These are phyloP conservation scores for Mycosphaerella sp. DNA, from an alignment of 2,329 filamentous ascomycete genomes.

Conservation along the genomic window DNA sequence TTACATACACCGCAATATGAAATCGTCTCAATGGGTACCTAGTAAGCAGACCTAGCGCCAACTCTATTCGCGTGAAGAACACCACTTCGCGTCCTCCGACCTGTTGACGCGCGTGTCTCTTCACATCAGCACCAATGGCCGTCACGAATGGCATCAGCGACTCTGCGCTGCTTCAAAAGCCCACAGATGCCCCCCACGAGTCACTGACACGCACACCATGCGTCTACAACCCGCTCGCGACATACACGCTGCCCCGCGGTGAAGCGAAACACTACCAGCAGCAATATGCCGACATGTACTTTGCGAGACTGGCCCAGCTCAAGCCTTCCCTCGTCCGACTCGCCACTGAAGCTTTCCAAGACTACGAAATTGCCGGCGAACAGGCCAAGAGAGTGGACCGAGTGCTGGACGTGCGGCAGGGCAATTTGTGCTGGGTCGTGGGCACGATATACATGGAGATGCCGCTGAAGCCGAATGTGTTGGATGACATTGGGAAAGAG, in stretches of 20 bases:
- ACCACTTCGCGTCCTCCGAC: slow-evolving; percentile 8
- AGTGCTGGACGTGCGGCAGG: slow-evolving; percentile 91
- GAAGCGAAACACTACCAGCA: slow-evolving; percentile 71
- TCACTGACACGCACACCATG: slow-evolving; percentile 51
- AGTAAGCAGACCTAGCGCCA: not conserved
- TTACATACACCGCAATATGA: too few species aligned
- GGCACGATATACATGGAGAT: slow-evolving; percentile 98
- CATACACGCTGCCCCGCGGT: slow-evolving; percentile 64
- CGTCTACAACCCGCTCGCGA: slow-evolving; percentile 66
- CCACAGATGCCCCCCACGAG: slow-evolving; percentile 35
- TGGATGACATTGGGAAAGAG: slow-evolving; percentile 93
- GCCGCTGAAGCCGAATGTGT: slow-evolving; percentile 88
- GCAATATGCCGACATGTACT: slow-evolving; percentile 98
- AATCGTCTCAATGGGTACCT: too few species aligned
- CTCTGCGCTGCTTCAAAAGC: slow-evolving; percentile 22
- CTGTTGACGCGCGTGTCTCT: not conserved
- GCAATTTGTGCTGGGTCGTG: slow-evolving; percentile 88
- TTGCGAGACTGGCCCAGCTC: slow-evolving; percentile 77
- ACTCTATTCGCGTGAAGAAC: not conserved
- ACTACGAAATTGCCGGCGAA: slow-evolving; percentile 69
- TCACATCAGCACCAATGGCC: slow-evolving; percentile 17
- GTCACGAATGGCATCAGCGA: slow-evolving; percentile 18
- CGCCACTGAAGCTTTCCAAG: slow-evolving; percentile 70
- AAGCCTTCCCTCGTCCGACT: slow-evolving; percentile 74
- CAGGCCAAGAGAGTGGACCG: slow-evolving; percentile 70